Evolutionary conservation across 768 basidiomycete genomes (phyloP).

Genomic region (Infundibulicybe gibba): DNA sequence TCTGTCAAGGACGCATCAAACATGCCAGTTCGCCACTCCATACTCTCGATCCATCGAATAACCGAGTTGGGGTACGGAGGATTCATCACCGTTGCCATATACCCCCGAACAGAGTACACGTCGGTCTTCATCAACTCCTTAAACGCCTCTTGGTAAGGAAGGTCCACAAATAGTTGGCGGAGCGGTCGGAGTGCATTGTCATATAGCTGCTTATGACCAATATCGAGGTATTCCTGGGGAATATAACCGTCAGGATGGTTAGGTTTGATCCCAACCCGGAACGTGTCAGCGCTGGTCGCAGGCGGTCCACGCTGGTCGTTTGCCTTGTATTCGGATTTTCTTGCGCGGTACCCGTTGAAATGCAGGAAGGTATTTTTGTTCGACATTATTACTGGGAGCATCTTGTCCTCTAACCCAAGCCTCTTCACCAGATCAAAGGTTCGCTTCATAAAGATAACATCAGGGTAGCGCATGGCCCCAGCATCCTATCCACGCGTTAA

Average conservation of each 20-base stretch:
- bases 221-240: slow-evolving; percentile 4
- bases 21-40: slow-evolving; percentile 12
- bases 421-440: slow-evolving; percentile 10
- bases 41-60: slow-evolving; percentile 12
- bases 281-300: background rate
- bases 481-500: slow-evolving; percentile 21
- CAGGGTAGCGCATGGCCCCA: slow-evolving; percentile 38
- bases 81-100: slow-evolving; percentile 4
- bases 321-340: slow-evolving; percentile 3
- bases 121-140: slow-evolving; percentile 8
- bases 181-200: slow-evolving; percentile 5
- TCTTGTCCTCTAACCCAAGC: slow-evolving; percentile 11
- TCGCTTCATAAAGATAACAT: slow-evolving; percentile 21
- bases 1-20: slow-evolving; percentile 13
- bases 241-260: background rate
- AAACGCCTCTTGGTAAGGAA: slow-evolving; percentile 10
- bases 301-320: slow-evolving; percentile 9
- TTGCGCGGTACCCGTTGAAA: slow-evolving; percentile 16
- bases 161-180: slow-evolving; percentile 8
- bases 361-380: slow-evolving; percentile 15
- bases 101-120: slow-evolving; percentile 8
- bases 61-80: slow-evolving; percentile 5
- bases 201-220: slow-evolving; percentile 4
- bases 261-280: too few relatives aligned
- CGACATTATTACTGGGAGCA: slow-evolving; percentile 15